Percentiles rank a stretch among this genome's conserved stretches.
These are phyloP conservation scores for Hura crepitans DNA, from an alignment of 441 rosid genomes.

Conservation along the genomic window DNA sequence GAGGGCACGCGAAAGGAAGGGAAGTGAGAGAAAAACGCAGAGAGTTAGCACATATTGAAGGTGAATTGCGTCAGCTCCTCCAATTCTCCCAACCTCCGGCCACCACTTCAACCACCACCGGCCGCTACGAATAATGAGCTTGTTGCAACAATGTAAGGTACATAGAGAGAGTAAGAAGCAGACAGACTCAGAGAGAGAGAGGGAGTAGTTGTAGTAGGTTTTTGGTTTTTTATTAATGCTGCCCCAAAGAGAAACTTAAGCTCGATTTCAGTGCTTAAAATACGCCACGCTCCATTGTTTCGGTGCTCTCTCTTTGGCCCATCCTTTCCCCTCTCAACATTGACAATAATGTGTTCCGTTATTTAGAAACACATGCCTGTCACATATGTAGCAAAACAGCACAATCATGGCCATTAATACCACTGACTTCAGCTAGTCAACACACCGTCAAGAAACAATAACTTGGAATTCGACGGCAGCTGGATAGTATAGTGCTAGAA, in stretches of 20 bases:
- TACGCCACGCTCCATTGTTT: constrained; percentile 28
- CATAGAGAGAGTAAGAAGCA: neutral
- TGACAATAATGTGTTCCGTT: neutral
- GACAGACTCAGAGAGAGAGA: neutral
- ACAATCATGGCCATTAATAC: constrained; percentile 11
- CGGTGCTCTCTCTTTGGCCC: neutral
- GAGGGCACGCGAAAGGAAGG: constrained; percentile 36
- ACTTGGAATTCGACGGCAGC: constrained; percentile 4
- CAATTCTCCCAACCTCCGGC: neutral
- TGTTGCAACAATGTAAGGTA: too few species aligned
- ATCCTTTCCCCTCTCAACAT: neutral
- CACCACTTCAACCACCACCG: neutral
- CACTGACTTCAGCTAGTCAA: constrained; percentile 1
- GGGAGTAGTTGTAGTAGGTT: too few species aligned
- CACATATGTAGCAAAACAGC: neutral
- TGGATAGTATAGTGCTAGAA: neutral
- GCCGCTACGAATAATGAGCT: neutral
- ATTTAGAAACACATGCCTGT: neutral
- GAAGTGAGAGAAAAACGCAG: neutral
- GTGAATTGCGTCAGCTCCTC: constrained; percentile 4
- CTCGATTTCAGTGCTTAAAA: constrained; percentile 38
- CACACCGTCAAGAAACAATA: neutral
- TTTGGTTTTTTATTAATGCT: constrained; percentile 1
- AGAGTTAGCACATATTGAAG: constrained; percentile 12
- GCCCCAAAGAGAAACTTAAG: constrained; percentile 11